phyloP scores from a whole-genome alignment of 2,329 filamentous ascomycete genomes.

The Kalmusia sp. region DNA sequence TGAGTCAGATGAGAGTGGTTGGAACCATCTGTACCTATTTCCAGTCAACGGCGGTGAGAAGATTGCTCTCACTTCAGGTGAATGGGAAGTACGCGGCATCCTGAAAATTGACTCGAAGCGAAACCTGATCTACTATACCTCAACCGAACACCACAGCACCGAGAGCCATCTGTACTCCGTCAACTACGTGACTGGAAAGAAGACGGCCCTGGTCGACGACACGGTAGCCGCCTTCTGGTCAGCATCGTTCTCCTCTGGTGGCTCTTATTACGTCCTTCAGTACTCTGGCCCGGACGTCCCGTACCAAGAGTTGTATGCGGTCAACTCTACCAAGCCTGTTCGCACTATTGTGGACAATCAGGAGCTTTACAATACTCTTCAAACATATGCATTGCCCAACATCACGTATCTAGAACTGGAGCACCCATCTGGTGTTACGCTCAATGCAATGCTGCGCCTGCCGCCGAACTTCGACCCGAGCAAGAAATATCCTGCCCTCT shows the following conservation, averaged over 20 bases:
- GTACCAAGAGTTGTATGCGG: slow-evolving; percentile 70
- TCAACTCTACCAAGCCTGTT: slow-evolving; percentile 63
- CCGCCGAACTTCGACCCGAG: slow-evolving; percentile 68
- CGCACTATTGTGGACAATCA: slow-evolving; percentile 68
- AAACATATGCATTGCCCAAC: slow-evolving; percentile 68
- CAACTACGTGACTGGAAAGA: slow-evolving; percentile 61
- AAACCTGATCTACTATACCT: slow-evolving; percentile 68
- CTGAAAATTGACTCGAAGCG: slow-evolving; percentile 65
- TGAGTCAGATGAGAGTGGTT: slow-evolving; percentile 70
- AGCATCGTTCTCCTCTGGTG: slow-evolving; percentile 69
- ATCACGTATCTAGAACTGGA: slow-evolving; percentile 69
- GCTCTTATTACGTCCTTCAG: slow-evolving; percentile 69
- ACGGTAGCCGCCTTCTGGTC: slow-evolving; percentile 65
- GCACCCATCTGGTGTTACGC: slow-evolving; percentile 65
- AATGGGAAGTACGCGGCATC: slow-evolving; percentile 70
- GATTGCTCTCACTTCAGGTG: slow-evolving; percentile 66
- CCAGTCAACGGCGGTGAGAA: slow-evolving; percentile 63
- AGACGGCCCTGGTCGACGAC: slow-evolving; percentile 68
- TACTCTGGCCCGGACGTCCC: slow-evolving; percentile 73
- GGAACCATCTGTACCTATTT: slow-evolving; percentile 71
- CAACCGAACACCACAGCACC: slow-evolving; percentile 70
- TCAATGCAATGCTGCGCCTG: slow-evolving; percentile 71
- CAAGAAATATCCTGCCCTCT: slow-evolving; percentile 71
- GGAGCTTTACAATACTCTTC: slow-evolving; percentile 61
- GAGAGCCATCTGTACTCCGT: slow-evolving; percentile 74